phyloP scores from a whole-genome alignment of 495 filamentous ascomycete species.

The Cercophora newfieldiana region DNA sequence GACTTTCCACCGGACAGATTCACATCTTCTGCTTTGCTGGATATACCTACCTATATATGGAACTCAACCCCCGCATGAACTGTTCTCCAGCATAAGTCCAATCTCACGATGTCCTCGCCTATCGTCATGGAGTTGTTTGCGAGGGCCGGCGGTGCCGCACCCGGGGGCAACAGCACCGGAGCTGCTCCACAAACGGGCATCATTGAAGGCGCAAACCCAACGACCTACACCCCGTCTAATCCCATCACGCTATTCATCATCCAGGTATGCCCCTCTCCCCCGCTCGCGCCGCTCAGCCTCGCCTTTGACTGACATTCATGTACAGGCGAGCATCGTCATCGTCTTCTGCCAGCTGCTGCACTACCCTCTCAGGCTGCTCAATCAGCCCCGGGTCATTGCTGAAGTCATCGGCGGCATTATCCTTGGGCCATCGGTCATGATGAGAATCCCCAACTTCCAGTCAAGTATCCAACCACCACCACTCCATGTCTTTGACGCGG shows the following conservation, averaged over 20 bases:
- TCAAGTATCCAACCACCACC: constrained; percentile 58
- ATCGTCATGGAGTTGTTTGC: not conserved
- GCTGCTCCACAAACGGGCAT: constrained; percentile 35
- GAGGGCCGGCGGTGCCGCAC: not conserved
- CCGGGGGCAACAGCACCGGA: constrained; percentile 8
- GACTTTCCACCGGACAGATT: not conserved
- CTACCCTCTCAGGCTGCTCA: constrained; percentile 76
- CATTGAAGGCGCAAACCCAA: constrained; percentile 63
- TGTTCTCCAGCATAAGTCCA: not conserved
- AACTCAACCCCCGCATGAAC: not conserved
- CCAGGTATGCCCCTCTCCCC: constrained; percentile 58
- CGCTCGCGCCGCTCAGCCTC: not conserved
- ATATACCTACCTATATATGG: too few species aligned
- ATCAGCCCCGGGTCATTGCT: constrained; percentile 91
- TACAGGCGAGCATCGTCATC: constrained; percentile 82
- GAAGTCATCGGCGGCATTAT: constrained; percentile 94
- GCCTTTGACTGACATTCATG: not conserved
- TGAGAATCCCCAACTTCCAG: constrained; percentile 78
- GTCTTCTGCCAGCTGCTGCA: constrained; percentile 79
- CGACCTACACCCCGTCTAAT: constrained; percentile 68
- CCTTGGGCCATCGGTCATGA: constrained; percentile 83
- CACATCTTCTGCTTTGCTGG: too few species aligned
- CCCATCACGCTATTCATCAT: constrained; percentile 95
- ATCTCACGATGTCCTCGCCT: not conserved
- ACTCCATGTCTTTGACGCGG: not conserved